Evolutionary conservation across 768 basidiomycete species (phyloP).

Genomic region (Russula lepida): DNA sequence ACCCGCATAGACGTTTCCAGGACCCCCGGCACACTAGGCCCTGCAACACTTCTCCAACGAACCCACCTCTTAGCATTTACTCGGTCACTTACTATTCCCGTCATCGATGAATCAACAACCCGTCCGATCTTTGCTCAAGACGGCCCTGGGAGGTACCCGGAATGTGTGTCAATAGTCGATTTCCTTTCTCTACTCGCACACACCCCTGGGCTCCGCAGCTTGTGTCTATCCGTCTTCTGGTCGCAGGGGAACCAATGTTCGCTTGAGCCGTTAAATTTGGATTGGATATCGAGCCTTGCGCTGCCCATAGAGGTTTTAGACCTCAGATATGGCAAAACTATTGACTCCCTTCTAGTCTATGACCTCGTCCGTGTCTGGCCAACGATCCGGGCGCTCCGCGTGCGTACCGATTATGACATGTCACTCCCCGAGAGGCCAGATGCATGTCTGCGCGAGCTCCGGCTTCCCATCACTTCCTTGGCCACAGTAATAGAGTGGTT

Average conservation of each 20-base stretch:
- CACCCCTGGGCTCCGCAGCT: neutral
- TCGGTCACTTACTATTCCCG: slow-evolving; percentile 3
- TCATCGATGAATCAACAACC: slow-evolving; percentile 2
- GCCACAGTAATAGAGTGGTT: slow-evolving; percentile 3
- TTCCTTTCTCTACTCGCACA: slow-evolving; percentile 11
- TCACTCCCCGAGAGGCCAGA: neutral
- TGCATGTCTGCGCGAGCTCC: slow-evolving; percentile 3
- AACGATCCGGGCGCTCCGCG: slow-evolving; percentile 8
- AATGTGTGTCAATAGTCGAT: slow-evolving; percentile 6
- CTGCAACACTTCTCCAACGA: neutral
- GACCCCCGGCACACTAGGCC: slow-evolving; percentile 10
- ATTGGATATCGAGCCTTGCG: slow-evolving; percentile 10
- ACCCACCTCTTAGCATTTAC: slow-evolving; percentile 1
- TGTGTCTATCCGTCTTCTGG: slow-evolving; percentile 3
- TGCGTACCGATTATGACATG: neutral
- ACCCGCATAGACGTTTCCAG: neutral
- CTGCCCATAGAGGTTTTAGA: slow-evolving; percentile 6
- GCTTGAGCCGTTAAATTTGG: neutral
- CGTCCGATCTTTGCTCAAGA: neutral
- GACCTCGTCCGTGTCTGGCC: slow-evolving; percentile 12
- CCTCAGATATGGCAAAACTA: slow-evolving; percentile 2
- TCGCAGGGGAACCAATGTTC: neutral
- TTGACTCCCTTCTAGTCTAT: slow-evolving; percentile 1
- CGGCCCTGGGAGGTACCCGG: neutral
- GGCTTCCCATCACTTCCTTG: slow-evolving; percentile 14